These are phyloP conservation scores for Prosopis cineraria DNA, from an alignment of 306 rosid genomes.

Conservation along the genomic window DNA sequence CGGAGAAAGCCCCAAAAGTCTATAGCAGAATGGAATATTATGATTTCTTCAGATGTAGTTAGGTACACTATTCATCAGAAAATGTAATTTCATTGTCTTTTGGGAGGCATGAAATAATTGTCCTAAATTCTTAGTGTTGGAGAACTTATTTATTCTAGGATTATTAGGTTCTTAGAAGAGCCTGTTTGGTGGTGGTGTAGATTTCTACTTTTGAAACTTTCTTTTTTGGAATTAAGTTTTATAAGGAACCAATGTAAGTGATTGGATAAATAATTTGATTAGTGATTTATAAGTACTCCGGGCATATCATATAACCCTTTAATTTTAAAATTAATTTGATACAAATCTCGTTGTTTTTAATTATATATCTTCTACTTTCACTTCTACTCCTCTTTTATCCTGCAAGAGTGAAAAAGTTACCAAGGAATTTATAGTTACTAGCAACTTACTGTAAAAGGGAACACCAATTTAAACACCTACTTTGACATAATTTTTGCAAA, in stretches of 20 bases:
- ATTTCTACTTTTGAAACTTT: not conserved
- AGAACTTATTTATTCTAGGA: not conserved
- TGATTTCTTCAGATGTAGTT: conserved; percentile 26
- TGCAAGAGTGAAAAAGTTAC: not conserved
- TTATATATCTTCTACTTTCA: not conserved
- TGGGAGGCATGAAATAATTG: not conserved
- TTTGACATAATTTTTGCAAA: not conserved
- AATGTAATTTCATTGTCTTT: not conserved
- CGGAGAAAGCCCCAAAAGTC: conserved; percentile 9
- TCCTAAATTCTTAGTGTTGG: not conserved
- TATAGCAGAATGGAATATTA: not conserved
- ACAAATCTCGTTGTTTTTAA: not conserved
- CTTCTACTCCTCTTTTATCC: not conserved
- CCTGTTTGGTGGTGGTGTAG: not conserved
- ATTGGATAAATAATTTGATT: too few species aligned
- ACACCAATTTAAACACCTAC: too few species aligned
- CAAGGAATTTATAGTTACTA: not conserved
- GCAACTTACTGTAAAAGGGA: too few species aligned
- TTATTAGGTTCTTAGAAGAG: not conserved
- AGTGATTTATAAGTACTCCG: not conserved
- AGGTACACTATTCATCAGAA: not conserved
- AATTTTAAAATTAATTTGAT: not conserved
- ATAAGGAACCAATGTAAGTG: not conserved
- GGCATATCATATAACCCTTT: not conserved
- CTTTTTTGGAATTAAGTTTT: not conserved